Base-by-base conservation (phyloP, 441 rosid genomes). In the Arabidopsis hybrid region DNA sequence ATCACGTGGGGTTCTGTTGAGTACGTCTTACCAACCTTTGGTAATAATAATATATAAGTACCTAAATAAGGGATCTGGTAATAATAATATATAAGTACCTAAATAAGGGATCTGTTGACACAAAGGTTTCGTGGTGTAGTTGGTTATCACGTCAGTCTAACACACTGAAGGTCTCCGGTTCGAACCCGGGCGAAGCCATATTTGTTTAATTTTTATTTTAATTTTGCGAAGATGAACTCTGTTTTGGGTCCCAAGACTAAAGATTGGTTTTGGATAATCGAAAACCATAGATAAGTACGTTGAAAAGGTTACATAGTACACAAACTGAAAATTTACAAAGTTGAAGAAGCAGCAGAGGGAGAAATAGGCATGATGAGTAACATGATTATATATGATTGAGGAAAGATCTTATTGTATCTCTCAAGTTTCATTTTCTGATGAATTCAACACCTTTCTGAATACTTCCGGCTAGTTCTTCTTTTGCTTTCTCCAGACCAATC, bases 111-210 rank as follows among this genome's bases (percentile, higher is more conserved):
- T n/a, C n/a, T n/a, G n/a, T n/a, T n/a, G n/a, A n/a, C 11, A 0
- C 10, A 6, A 63, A 8, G 81, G 81, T 78, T 73, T 93, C 88
- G 90, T 93, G 98, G 97, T 94, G 96, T 88, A 88, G 96, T 90
- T 91, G 98, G 96, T 90, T 90, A 88, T 91, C 97, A 88, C 97
- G 95, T 95, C 93, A 91, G 95, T 95, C 92, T 91, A 92, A 91
- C 98, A 88, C 96, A 88, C 89, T 85, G 96, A 88, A 95, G 97
- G 97, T 92, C 96, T 89, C 89, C 91, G 89, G 92, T 89, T 92
- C 87, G 81, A 89, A 57, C 72, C 85, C 88, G 97, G 96, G 97
- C 90, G 92, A 92, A 67, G 88, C 94, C 91, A 88, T 1, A 21
- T 21, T 21, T 21, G n/a, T n/a, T 1, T 10, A 2, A 32, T 32